Evolutionary conservation across 2,329 filamentous ascomycete species (phyloP), one percentile per base, ranked within the genome.

Genomic region (Diaporthe ampelina): DNA sequence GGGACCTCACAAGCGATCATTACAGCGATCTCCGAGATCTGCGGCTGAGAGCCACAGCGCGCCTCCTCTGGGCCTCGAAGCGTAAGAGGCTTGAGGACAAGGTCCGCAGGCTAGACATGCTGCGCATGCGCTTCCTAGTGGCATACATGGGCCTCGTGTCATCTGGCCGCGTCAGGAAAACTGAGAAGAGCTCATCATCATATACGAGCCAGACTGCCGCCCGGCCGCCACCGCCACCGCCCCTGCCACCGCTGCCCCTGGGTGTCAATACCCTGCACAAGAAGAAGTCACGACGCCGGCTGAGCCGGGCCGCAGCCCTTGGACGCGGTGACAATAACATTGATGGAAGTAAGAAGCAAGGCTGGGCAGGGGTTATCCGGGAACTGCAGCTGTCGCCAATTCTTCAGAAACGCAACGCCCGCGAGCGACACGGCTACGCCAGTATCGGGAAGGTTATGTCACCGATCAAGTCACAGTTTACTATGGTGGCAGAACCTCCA

Each of bases 41-140:
- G 80, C 83, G 70, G 26, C 80, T 92, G 78, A 85, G 84, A 73
- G 85, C 83, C 19, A 81, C 83, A 74, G 86, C 90, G 26, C 85
- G 90, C 65, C 75, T 92, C 2, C 83, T 92, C 35, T 93, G 91
- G 91, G 90, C 88, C 7, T 84, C 84, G 73, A 88, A 88, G 79
- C 87, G 89, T 77, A 81, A 81, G 68, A 84, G 85, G 67, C 82
- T 93, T 63, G 88, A 91, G 80, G 89, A 91, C 77, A 86, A 89
- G 67, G 84, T 92, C 70, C 86, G 88, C 73, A 85, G 90, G 63
- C 83, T 92, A 54, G 91, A 92, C 77, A 81, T 92, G 78, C 81
- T 92, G 79, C 86, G 91, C 79, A 91, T 91, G 89, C 88, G 91
- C 76, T 92, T 92, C 79, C 82, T 92, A 37, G 89, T 92, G 45